phyloP scores from a whole-genome alignment of 1,284 basidiomycete species.

The Malassezia obtusa region DNA sequence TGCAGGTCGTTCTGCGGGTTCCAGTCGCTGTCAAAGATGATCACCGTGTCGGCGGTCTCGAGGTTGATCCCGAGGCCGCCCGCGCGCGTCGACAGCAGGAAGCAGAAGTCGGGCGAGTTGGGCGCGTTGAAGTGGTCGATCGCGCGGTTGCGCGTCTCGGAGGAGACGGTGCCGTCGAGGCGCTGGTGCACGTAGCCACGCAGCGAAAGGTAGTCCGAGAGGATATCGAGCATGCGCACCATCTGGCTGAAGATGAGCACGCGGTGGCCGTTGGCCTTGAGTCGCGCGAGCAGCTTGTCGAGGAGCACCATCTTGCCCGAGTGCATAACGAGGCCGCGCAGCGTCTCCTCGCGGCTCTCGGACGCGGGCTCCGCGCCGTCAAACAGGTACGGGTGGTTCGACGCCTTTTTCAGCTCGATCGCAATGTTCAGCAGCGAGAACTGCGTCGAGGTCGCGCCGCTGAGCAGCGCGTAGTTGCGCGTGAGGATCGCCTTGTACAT shows the following conservation, averaged over 20 bases:
- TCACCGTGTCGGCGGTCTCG: slow-evolving; percentile 90
- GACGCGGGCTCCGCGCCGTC: slow-evolving; percentile 80
- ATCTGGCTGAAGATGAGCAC: slow-evolving; percentile 70
- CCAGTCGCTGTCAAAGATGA: slow-evolving; percentile 83
- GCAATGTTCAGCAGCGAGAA: slow-evolving; percentile 62
- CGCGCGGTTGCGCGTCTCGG: slow-evolving; percentile 71
- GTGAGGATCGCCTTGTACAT: slow-evolving; percentile 99
- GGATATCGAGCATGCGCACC: slow-evolving; percentile 97
- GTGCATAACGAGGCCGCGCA: slow-evolving; percentile 51
- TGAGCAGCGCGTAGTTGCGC: slow-evolving; percentile 82
- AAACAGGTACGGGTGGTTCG: slow-evolving; percentile 92
- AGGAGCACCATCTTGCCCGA: slow-evolving; percentile 52
- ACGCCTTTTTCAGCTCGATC: slow-evolving; percentile 48
- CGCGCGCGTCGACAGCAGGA: slow-evolving; percentile 43
- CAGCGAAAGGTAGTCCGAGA: slow-evolving; percentile 88
- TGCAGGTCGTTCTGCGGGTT: slow-evolving; percentile 98
- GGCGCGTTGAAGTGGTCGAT: slow-evolving; percentile 70
- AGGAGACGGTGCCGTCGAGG: slow-evolving; percentile 65
- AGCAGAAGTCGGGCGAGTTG: slow-evolving; percentile 58
- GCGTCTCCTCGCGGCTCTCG: slow-evolving; percentile 65
- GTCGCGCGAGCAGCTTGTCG: slow-evolving; percentile 50
- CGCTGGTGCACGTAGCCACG: slow-evolving; percentile 76
- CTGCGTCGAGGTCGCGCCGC: slow-evolving; percentile 64
- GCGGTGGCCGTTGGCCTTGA: slow-evolving; percentile 51
- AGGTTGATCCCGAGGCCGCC: slow-evolving; percentile 48